Conservation (phyloP, 2,329 filamentous ascomycete species). For the Escovopsis weberi region DNA sequence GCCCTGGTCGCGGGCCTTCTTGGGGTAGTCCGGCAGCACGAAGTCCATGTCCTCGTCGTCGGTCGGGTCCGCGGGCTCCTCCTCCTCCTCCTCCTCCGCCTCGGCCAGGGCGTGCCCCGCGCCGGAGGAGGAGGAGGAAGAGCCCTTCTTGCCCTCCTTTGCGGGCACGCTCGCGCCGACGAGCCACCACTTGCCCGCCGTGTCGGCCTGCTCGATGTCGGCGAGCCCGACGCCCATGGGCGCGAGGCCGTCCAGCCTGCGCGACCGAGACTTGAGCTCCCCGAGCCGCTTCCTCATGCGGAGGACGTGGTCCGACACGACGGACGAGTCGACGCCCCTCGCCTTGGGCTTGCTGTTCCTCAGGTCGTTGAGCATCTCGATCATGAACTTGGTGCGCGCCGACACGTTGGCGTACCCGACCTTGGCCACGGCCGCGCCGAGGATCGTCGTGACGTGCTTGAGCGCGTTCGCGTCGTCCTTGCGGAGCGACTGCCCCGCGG, state of each 20-base stretch:
- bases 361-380: slow-evolving; percentile 85
- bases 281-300: slow-evolving; percentile 83
- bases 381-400: slow-evolving; percentile 90
- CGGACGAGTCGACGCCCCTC: slow-evolving; percentile 51
- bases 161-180: slow-evolving; percentile 81
- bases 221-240: slow-evolving; percentile 68
- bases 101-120: no score
- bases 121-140: slow-evolving; percentile 8
- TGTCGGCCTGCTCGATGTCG: slow-evolving; percentile 72
- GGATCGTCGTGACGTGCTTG: slow-evolving; percentile 72
- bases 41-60: slow-evolving; percentile 33
- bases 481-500: slow-evolving; percentile 67
- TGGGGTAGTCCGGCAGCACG: slow-evolving; percentile 49
- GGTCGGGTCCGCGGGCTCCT: slow-evolving; percentile 13
- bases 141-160: slow-evolving; percentile 8
- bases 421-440: slow-evolving; percentile 58
- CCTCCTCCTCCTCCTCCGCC: background rate
- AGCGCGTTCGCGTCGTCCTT: slow-evolving; percentile 79
- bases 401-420: slow-evolving; percentile 58
- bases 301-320: slow-evolving; percentile 68
- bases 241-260: slow-evolving; percentile 56
- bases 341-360: slow-evolving; percentile 88
- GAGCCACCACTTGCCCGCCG: slow-evolving; percentile 95
- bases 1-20: slow-evolving; percentile 64
- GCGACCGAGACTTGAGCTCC: slow-evolving; percentile 46